Evolutionary conservation across 2,329 filamentous ascomycete species (phyloP).

Genomic region (Diaporthe citri): DNA sequence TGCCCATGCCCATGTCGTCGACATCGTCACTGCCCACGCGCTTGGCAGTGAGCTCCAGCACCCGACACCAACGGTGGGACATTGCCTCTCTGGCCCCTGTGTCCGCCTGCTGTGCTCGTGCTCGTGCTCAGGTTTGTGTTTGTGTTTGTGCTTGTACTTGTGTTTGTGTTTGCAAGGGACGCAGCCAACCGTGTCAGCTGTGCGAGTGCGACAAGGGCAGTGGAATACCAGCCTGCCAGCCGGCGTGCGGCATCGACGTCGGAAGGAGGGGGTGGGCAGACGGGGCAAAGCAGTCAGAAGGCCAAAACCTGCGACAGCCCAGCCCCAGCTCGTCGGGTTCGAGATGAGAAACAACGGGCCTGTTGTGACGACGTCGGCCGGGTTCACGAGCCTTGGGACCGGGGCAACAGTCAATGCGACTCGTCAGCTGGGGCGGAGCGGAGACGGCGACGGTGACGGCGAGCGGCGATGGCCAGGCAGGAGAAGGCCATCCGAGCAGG

Average conservation of each 20-base stretch:
- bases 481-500: constrained; percentile 1
- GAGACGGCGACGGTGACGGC: constrained; percentile 14
- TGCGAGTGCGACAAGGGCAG: background rate
- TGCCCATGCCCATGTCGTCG: background rate
- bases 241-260: background rate
- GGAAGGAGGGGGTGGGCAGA: background rate
- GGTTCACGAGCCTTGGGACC: constrained; percentile 21
- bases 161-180: background rate
- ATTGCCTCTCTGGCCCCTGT: constrained; percentile 1
- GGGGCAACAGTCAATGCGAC: constrained; percentile 12
- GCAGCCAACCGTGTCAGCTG: constrained; percentile 14
- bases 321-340: constrained; percentile 19
- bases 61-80: background rate
- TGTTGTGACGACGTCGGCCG: constrained; percentile 25
- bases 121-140: background rate
- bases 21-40: background rate
- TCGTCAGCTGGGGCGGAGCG: constrained; percentile 19
- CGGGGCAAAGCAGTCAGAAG: constrained; percentile 1
- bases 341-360: constrained; percentile 16
- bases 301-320: constrained; percentile 13
- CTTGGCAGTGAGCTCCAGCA: background rate
- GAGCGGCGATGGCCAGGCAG: constrained; percentile 5
- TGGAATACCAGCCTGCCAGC: background rate
- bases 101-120: background rate
- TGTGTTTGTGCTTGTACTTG: background rate